A percentile compares a stretch with the other conserved stretches of the same genome.
phyloP scores from a whole-genome alignment of 148 eudicot species.

The Vaccinium macrocarpon region DNA sequence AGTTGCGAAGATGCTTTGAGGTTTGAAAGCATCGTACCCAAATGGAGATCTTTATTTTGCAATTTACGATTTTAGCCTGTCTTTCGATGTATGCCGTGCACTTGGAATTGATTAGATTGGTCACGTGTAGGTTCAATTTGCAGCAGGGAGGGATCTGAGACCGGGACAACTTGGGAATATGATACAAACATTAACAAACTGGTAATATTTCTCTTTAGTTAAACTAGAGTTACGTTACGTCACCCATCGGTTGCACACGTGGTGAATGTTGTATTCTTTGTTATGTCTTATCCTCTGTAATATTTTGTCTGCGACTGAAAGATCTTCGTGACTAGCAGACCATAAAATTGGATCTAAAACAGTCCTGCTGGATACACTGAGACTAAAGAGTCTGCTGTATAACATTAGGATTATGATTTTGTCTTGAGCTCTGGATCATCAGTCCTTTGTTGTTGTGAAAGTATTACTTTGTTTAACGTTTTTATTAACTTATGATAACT shows the following conservation, averaged over 20 bases:
- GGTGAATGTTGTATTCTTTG: background rate
- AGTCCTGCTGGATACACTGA: background rate
- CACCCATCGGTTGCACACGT: background rate
- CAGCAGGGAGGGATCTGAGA: slow-evolving; percentile 96
- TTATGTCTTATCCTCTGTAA: background rate
- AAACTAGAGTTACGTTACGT: background rate
- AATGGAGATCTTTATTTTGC: slow-evolving; percentile 8
- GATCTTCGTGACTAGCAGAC: background rate
- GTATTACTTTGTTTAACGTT: background rate
- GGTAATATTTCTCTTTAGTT: slow-evolving; percentile 43
- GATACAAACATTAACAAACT: slow-evolving; percentile 70
- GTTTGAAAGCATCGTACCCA: slow-evolving; percentile 32
- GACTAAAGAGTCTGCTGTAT: background rate
- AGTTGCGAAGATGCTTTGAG: slow-evolving; percentile 89
- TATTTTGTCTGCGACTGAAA: background rate
- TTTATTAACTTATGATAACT: background rate
- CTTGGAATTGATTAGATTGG: background rate
- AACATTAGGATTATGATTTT: background rate
- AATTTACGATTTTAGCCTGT: background rate
- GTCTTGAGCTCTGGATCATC: background rate
- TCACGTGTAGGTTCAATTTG: slow-evolving; percentile 71
- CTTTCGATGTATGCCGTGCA: background rate
- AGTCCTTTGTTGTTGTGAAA: background rate
- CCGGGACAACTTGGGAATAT: slow-evolving; percentile 81
- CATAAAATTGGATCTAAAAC: background rate